phyloP scores from a whole-genome alignment of 352 stramenopile genomes.

The Phytophthora pistaciae region DNA sequence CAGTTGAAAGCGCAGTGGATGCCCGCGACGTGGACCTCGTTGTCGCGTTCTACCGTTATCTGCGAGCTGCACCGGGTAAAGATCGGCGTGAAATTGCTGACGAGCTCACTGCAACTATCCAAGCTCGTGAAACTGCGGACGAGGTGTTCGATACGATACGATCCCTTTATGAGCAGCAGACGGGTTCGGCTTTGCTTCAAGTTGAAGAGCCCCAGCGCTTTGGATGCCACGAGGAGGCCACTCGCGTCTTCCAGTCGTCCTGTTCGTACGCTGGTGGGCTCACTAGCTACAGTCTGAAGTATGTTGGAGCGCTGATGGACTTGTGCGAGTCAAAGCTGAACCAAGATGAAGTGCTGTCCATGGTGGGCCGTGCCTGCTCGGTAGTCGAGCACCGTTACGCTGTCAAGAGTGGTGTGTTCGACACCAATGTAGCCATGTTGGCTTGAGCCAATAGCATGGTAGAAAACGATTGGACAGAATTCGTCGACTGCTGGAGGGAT shows the following conservation, averaged over 20 bases:
- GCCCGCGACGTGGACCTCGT: constrained; percentile 80
- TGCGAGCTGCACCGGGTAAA: constrained; percentile 54
- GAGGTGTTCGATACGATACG: constrained; percentile 63
- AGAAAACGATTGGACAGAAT: constrained; percentile 40
- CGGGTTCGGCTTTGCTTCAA: constrained; percentile 30
- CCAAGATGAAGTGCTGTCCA: constrained; percentile 30
- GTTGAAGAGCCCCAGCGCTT: constrained; percentile 37
- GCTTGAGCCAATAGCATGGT: constrained; percentile 1
- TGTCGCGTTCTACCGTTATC: constrained; percentile 81
- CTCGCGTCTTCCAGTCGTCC: constrained; percentile 37
- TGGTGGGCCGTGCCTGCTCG: constrained; percentile 47
- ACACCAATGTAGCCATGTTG: constrained; percentile 48
- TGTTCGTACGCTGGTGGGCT: constrained; percentile 49
- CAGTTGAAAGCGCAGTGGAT: constrained; percentile 52
- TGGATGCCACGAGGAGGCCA: constrained; percentile 49
- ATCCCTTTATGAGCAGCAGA: constrained; percentile 41
- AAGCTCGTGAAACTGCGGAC: constrained; percentile 61
- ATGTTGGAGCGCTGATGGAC: constrained; percentile 57
- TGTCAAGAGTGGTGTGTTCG: constrained; percentile 27
- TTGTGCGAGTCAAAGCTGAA: constrained; percentile 46
- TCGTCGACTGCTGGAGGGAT: constrained; percentile 4
- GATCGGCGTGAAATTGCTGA: constrained; percentile 47
- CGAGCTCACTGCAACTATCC: constrained; percentile 51
- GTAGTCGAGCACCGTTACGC: constrained; percentile 11
- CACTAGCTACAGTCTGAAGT: constrained; percentile 79